A percentile compares a stretch with the other conserved stretches of the same genome.
Evolutionary conservation across 805 yeast genomes (phyloP).

Genomic region (Kluyveromyces aestuarii): DNA sequence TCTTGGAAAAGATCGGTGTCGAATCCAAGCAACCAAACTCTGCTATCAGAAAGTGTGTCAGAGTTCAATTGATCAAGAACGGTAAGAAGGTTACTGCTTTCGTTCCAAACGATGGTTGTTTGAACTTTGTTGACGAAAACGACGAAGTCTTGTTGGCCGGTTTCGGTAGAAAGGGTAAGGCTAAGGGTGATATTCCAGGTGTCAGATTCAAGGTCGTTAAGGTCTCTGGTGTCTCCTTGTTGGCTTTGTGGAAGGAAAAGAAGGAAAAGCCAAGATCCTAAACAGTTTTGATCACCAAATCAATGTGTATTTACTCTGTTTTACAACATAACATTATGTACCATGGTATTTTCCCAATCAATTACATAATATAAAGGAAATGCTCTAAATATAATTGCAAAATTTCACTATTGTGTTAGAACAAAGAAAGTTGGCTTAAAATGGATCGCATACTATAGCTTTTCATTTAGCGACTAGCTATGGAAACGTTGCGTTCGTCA

Average conservation of each 20-base stretch:
- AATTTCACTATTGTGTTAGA: not conserved
- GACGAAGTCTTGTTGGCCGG: conserved; percentile 99
- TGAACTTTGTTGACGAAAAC: conserved; percentile 99
- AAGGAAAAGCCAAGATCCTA: conserved; percentile 99
- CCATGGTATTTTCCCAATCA: conserved; percentile 2
- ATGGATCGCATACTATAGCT: no score
- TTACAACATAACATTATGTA: conserved; percentile 3
- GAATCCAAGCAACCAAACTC: conserved; percentile 99
- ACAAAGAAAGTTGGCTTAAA: not conserved
- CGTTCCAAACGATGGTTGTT: conserved; percentile 99
- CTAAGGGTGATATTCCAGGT: conserved; percentile 99
- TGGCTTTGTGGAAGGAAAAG: conserved; percentile 99
- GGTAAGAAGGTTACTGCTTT: conserved; percentile 99
- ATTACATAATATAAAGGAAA: conserved; percentile 3
- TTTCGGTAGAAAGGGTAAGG: conserved; percentile 99
- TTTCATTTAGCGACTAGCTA: not conserved
- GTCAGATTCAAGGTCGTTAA: conserved; percentile 99
- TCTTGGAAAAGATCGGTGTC: conserved; percentile 97
- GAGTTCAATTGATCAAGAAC: conserved; percentile 99
- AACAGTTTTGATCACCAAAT: conserved; percentile 14
- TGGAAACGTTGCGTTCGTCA: not conserved
- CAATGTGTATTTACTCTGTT: conserved; percentile 3
- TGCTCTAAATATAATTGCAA: not conserved
- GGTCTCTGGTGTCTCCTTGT: conserved; percentile 99
- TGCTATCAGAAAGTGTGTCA: conserved; percentile 99